phyloP scores from a whole-genome alignment of 176 grass and related monocot species.

The Miscanthus lutarioriparius region DNA sequence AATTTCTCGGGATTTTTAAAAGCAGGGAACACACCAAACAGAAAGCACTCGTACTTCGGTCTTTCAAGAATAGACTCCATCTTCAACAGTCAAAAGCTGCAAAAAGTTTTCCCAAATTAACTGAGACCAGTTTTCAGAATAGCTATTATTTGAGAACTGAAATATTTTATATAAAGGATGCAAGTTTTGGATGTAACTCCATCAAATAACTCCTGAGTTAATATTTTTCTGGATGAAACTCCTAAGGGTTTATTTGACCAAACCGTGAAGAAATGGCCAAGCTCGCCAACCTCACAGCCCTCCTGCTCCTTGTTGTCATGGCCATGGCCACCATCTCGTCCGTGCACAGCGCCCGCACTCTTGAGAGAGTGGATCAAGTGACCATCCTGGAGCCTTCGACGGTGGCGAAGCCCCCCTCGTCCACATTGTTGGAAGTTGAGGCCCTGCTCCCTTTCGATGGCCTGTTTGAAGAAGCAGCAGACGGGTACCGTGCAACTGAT shows the following conservation, averaged over 20 bases:
- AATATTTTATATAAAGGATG: background rate
- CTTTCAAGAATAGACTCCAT: conserved; percentile 49
- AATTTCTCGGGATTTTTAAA: background rate
- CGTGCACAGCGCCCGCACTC: background rate
- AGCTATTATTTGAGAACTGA: background rate
- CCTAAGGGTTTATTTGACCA: background rate
- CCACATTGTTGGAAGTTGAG: background rate
- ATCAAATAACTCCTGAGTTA: background rate
- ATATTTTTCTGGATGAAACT: background rate
- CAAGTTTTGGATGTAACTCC: background rate
- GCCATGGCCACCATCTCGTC: background rate
- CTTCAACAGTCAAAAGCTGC: conserved; percentile 6
- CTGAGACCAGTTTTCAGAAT: background rate
- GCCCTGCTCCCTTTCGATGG: conserved; percentile 3
- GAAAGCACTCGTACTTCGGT: conserved; percentile 65
- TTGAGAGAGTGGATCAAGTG: conserved; percentile 8
- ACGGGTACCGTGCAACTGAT: background rate
- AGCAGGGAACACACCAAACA: conserved; percentile 52
- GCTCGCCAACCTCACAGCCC: background rate
- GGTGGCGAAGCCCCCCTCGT: background rate
- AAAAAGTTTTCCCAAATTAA: background rate
- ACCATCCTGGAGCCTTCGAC: background rate
- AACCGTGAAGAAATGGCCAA: conserved; percentile 11
- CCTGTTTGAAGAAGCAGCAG: background rate
- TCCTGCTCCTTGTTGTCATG: background rate